Percentiles rank a stretch among this genome's conserved stretches.
Conservation (phyloP, 169 alveolate genomes). For the Plasmodium fragile region DNA sequence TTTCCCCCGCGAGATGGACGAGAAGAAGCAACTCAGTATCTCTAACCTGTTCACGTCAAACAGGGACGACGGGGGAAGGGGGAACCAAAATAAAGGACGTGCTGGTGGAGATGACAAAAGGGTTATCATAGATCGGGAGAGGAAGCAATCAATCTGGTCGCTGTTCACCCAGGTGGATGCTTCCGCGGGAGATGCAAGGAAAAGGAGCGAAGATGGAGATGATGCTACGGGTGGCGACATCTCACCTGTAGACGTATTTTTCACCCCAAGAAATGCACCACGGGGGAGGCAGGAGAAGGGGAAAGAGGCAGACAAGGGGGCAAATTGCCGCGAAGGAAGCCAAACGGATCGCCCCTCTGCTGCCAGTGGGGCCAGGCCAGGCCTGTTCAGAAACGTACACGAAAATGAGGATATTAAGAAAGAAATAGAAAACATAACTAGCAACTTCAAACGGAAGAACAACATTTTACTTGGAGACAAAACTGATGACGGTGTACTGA, state of each 20-base stretch:
- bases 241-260: slow-evolving; percentile 1
- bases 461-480: slow-evolving; percentile 40
- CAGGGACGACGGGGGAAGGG: neutral
- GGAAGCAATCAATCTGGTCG: slow-evolving; percentile 51
- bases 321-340: neutral
- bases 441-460: slow-evolving; percentile 64
- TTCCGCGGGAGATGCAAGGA: neutral
- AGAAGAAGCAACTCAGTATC: neutral
- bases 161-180: slow-evolving; percentile 44
- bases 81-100: neutral
- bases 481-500: slow-evolving; percentile 26
- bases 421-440: slow-evolving; percentile 59
- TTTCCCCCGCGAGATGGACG: neutral
- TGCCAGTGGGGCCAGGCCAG: neutral
- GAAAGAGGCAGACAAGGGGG: neutral
- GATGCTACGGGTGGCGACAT: neutral
- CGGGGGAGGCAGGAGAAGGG: neutral
- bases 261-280: slow-evolving; percentile 22
- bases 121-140: slow-evolving; percentile 39
- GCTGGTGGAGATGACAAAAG: neutral
- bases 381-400: slow-evolving; percentile 33
- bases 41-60: neutral
- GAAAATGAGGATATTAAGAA: slow-evolving; percentile 28
- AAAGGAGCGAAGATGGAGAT: neutral
- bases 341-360: neutral